Conservation (phyloP, 140 eudicot species). For the Flaveria floridana region DNA sequence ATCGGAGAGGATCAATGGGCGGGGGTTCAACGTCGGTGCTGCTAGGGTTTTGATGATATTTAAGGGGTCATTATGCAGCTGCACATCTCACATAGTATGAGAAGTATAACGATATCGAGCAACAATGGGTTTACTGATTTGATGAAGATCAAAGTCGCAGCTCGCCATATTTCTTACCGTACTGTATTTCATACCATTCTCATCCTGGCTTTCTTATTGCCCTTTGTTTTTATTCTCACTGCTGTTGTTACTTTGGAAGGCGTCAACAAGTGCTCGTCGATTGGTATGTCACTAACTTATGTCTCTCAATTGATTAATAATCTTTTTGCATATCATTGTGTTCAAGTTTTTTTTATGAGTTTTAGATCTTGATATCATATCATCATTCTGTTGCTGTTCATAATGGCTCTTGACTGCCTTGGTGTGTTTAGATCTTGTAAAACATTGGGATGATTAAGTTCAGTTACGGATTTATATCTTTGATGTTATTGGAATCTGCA, state of each 20-base stretch:
- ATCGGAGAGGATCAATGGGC: constrained; percentile 15
- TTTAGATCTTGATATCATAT: not conserved
- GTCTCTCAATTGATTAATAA: not conserved
- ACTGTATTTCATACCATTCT: constrained; percentile 79
- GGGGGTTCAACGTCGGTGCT: constrained; percentile 20
- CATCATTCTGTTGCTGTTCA: not conserved
- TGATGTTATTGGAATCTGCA: not conserved
- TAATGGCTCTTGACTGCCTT: not conserved
- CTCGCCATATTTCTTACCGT: constrained; percentile 87
- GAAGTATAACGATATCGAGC: constrained; percentile 3
- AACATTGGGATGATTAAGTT: not conserved
- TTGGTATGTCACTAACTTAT: constrained; percentile 46
- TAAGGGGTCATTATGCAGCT: constrained; percentile 22
- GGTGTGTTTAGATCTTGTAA: constrained; percentile 25
- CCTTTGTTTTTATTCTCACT: constrained; percentile 89
- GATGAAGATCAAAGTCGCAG: constrained; percentile 97
- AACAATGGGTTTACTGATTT: constrained; percentile 67
- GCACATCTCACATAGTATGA: constrained; percentile 1
- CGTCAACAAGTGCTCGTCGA: constrained; percentile 92
- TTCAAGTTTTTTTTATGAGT: not conserved
- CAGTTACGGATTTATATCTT: not conserved
- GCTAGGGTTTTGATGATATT: constrained; percentile 29
- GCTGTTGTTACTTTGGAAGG: constrained; percentile 97
- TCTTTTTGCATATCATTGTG: constrained; percentile 1
- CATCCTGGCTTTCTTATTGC: constrained; percentile 79